A percentile compares a stretch with the other conserved stretches of the same genome.
phyloP scores from a whole-genome alignment of 2,329 filamentous ascomycete genomes.

The Lasiodiplodia theobromae region DNA sequence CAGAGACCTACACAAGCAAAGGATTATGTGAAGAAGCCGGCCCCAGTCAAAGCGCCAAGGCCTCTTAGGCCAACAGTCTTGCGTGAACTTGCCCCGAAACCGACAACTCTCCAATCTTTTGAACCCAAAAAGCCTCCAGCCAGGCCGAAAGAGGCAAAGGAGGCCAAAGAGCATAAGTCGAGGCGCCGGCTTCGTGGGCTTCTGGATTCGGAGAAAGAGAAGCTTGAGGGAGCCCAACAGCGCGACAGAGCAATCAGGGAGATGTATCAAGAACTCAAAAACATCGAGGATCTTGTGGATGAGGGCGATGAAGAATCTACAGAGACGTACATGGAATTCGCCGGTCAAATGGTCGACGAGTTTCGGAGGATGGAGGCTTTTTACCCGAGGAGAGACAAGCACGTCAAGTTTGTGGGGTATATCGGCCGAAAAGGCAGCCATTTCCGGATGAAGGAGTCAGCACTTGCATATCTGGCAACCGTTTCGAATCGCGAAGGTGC shows the following conservation, averaged over 20 bases:
- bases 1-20: constrained; percentile 14
- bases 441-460: constrained; percentile 27
- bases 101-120: constrained; percentile 24
- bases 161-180: constrained; percentile 7
- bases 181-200: constrained; percentile 27
- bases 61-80: background rate
- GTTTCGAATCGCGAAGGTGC: constrained; percentile 39
- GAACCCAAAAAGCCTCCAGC: constrained; percentile 8
- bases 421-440: constrained; percentile 40
- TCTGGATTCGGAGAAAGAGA: constrained; percentile 22
- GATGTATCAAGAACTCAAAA: constrained; percentile 55
- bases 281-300: constrained; percentile 51
- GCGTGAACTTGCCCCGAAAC: constrained; percentile 19
- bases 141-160: constrained; percentile 16
- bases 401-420: constrained; percentile 48
- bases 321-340: constrained; percentile 66
- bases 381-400: constrained; percentile 60
- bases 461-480: constrained; percentile 22
- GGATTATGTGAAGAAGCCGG: background rate
- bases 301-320: constrained; percentile 58
- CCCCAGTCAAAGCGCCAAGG: background rate
- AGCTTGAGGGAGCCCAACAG: constrained; percentile 37
- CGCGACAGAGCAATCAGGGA: constrained; percentile 49
- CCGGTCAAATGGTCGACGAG: constrained; percentile 64
- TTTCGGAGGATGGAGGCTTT: constrained; percentile 67